These are phyloP conservation scores for Pyrenochaeta sp. DNA, from an alignment of 2,329 filamentous ascomycete species.

Conservation along the genomic window DNA sequence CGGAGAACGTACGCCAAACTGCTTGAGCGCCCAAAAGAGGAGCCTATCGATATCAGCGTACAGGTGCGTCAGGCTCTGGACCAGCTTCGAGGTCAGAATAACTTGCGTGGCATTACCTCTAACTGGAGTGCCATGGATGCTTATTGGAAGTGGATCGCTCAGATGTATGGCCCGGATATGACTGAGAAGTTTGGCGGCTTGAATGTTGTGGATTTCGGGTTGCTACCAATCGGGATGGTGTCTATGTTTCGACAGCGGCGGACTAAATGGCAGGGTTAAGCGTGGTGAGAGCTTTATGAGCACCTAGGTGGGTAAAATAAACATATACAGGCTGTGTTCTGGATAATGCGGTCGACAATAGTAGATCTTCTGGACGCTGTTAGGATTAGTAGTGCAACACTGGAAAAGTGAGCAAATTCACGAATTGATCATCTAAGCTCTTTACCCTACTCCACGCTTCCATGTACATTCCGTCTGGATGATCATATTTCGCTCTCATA, in stretches of 20 bases:
- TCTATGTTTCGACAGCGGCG: slow-evolving; percentile 44
- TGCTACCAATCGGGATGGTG: slow-evolving; percentile 50
- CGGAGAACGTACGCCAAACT: slow-evolving; percentile 24
- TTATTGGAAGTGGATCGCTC: slow-evolving; percentile 50
- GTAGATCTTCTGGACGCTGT: too few species aligned
- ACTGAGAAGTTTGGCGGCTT: slow-evolving; percentile 44
- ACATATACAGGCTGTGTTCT: too few species aligned
- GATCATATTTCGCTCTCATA: too few species aligned
- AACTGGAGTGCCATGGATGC: slow-evolving; percentile 40
- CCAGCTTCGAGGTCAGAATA: slow-evolving; percentile 28
- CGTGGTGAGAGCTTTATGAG: background rate
- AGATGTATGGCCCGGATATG: slow-evolving; percentile 49
- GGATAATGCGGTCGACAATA: too few species aligned
- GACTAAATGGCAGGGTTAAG: slow-evolving; percentile 44
- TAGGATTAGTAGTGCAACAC: too few species aligned
- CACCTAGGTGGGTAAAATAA: too few species aligned
- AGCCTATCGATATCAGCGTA: slow-evolving; percentile 27
- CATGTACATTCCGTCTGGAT: too few species aligned
- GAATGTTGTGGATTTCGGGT: slow-evolving; percentile 42
- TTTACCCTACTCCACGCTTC: too few species aligned
- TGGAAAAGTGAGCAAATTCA: too few species aligned
- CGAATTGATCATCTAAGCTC: too few species aligned
- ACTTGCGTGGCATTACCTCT: slow-evolving; percentile 32
- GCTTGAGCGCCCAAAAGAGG: slow-evolving; percentile 29
- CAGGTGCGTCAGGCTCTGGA: slow-evolving; percentile 32